Evolutionary conservation across 768 basidiomycete species (phyloP).

Genomic region (Boletus rex-veris): DNA sequence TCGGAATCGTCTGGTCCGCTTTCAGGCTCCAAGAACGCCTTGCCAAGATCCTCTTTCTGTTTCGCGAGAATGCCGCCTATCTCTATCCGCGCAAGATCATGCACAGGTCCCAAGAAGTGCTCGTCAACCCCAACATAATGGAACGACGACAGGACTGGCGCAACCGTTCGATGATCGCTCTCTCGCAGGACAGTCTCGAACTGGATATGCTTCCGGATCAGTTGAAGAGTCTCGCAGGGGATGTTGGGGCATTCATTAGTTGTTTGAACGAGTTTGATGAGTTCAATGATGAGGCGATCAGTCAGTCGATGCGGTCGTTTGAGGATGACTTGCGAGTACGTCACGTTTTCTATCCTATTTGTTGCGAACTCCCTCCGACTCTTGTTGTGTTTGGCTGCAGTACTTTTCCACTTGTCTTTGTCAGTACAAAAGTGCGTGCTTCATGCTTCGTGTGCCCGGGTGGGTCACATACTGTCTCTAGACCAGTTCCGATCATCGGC

Average conservation of each 20-base stretch:
- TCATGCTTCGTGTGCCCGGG: not conserved
- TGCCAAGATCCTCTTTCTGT: slow-evolving; percentile 45
- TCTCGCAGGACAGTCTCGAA: slow-evolving; percentile 38
- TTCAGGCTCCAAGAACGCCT: slow-evolving; percentile 48
- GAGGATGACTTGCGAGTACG: slow-evolving; percentile 46
- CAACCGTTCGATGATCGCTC: slow-evolving; percentile 35
- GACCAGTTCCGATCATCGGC: slow-evolving; percentile 49
- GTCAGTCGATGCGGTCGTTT: slow-evolving; percentile 43
- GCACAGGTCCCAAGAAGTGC: slow-evolving; percentile 34
- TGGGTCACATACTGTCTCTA: slow-evolving; percentile 14
- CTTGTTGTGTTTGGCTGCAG: slow-evolving; percentile 20
- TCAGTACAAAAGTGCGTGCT: slow-evolving; percentile 40
- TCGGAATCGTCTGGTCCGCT: slow-evolving; percentile 52
- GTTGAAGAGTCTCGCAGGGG: slow-evolving; percentile 42
- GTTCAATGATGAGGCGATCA: slow-evolving; percentile 49
- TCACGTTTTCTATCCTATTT: not conserved
- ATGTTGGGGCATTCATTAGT: slow-evolving; percentile 45
- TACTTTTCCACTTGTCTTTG: slow-evolving; percentile 49
- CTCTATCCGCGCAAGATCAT: slow-evolving; percentile 47
- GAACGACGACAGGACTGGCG: slow-evolving; percentile 31
- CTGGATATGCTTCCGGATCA: slow-evolving; percentile 46
- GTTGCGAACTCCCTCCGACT: not conserved
- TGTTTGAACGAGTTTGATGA: slow-evolving; percentile 54
- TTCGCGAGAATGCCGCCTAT: slow-evolving; percentile 51
- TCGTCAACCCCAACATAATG: slow-evolving; percentile 32